Evolutionary conservation across 2,329 filamentous ascomycete species (phyloP).

Genomic region (Hymenoscyphus repandus): DNA sequence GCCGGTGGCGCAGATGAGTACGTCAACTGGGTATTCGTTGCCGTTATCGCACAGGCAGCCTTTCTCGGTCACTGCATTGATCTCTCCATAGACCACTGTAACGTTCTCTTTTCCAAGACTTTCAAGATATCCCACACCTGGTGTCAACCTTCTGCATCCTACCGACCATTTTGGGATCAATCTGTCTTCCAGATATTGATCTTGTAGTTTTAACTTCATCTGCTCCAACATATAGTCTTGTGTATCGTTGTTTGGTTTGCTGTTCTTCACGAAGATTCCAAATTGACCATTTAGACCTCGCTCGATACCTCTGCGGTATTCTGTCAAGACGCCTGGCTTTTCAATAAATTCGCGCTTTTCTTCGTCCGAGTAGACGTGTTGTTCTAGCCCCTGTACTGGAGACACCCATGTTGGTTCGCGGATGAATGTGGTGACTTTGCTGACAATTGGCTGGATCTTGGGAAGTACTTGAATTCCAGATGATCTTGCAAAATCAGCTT

Average conservation of each 20-base stretch:
- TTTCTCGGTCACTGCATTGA: constrained; percentile 35
- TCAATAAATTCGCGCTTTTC: constrained; percentile 38
- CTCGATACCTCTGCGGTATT: constrained; percentile 40
- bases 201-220: constrained; percentile 35
- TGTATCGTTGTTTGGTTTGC: constrained; percentile 37
- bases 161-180: constrained; percentile 49
- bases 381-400: constrained; percentile 37
- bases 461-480: constrained; percentile 45
- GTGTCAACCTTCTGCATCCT: constrained; percentile 48
- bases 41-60: constrained; percentile 36
- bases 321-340: constrained; percentile 38
- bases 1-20: constrained; percentile 52
- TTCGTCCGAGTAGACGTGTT: constrained; percentile 37
- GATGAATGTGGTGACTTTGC: constrained; percentile 45
- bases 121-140: constrained; percentile 46
- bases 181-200: constrained; percentile 37
- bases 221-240: constrained; percentile 32
- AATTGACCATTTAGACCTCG: constrained; percentile 42
- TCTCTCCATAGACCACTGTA: constrained; percentile 44
- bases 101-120: constrained; percentile 40
- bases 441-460: constrained; percentile 37
- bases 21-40: constrained; percentile 33
- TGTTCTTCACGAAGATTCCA: constrained; percentile 40
- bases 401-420: constrained; percentile 36
- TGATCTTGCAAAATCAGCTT: constrained; percentile 24